phyloP scores from a whole-genome alignment of 73 alveolate genomes.

The Stentor coeruleus region DNA sequence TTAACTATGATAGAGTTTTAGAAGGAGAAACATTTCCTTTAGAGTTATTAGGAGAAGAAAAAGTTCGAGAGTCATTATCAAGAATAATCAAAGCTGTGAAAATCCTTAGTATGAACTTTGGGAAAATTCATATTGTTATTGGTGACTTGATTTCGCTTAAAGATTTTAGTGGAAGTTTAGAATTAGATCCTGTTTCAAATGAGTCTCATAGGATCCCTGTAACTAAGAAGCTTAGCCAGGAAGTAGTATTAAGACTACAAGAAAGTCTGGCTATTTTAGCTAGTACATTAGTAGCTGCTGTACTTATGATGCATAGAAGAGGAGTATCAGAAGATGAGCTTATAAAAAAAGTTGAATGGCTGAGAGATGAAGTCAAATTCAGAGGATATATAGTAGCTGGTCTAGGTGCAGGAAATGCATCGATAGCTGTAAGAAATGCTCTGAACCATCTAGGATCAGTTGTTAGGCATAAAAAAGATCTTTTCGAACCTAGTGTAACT shows the following conservation, averaged over 20 bases:
- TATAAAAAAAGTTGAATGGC: constrained; percentile 65
- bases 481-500: constrained; percentile 68
- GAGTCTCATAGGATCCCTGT: not conserved
- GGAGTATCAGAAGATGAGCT: constrained; percentile 81
- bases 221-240: constrained; percentile 29
- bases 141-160: constrained; percentile 62
- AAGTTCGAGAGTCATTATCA: constrained; percentile 74
- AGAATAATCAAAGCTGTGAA: constrained; percentile 66
- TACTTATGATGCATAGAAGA: constrained; percentile 72
- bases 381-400: constrained; percentile 62
- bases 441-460: constrained; percentile 37
- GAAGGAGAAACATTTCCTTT: constrained; percentile 91
- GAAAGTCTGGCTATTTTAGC: constrained; percentile 60
- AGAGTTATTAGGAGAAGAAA: constrained; percentile 83
- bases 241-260: constrained; percentile 39
- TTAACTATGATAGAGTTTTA: constrained; percentile 77
- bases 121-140: constrained; percentile 70
- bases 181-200: not conserved
- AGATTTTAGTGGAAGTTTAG: constrained; percentile 29
- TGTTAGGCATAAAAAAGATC: constrained; percentile 59
- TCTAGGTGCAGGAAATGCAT: constrained; percentile 35
- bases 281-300: constrained; percentile 70
- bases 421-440: constrained; percentile 48
- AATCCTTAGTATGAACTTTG: constrained; percentile 70
- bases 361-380: constrained; percentile 41